Evolutionary conservation across 805 yeast species (phyloP).

Genomic region (Ogataea methylovora): DNA sequence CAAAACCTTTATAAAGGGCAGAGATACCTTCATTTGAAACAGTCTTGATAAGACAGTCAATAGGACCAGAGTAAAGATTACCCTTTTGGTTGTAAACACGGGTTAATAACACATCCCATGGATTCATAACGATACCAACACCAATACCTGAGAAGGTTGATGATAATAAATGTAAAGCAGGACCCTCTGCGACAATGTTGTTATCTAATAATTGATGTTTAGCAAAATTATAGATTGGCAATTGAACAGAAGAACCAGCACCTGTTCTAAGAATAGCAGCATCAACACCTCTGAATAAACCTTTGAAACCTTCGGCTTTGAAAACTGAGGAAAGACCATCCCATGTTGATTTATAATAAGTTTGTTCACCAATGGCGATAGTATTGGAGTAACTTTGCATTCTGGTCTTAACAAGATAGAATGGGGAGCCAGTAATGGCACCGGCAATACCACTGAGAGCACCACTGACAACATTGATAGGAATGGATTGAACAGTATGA

Average conservation of each 20-base stretch:
- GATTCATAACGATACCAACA: conserved; percentile 93
- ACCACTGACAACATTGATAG: conserved; percentile 73
- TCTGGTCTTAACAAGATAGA: conserved; percentile 88
- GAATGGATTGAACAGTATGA: conserved; percentile 38
- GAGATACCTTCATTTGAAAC: conserved; percentile 72
- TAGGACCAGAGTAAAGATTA: conserved; percentile 72
- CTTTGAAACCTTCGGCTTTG: conserved; percentile 63
- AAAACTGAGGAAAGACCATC: conserved; percentile 63
- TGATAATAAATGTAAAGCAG: conserved; percentile 63
- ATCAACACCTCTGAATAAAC: conserved; percentile 84
- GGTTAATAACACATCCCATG: conserved; percentile 93
- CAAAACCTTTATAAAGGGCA: conserved; percentile 92
- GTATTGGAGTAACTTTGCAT: conserved; percentile 82
- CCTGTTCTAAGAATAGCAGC: conserved; percentile 95
- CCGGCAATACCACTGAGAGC: conserved; percentile 83
- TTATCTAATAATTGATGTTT: conserved; percentile 54
- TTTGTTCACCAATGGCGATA: conserved; percentile 81
- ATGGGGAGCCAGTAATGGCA: conserved; percentile 84
- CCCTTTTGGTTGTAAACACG: conserved; percentile 95
- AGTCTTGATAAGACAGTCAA: conserved; percentile 85
- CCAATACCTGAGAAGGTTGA: conserved; percentile 82
- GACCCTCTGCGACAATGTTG: conserved; percentile 51
- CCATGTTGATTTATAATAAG: conserved; percentile 65
- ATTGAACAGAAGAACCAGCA: conserved; percentile 90
- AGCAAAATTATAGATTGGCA: conserved; percentile 80